Base-by-base conservation (phyloP, 345 rosid genomes). In the Citrus unshiu region DNA sequence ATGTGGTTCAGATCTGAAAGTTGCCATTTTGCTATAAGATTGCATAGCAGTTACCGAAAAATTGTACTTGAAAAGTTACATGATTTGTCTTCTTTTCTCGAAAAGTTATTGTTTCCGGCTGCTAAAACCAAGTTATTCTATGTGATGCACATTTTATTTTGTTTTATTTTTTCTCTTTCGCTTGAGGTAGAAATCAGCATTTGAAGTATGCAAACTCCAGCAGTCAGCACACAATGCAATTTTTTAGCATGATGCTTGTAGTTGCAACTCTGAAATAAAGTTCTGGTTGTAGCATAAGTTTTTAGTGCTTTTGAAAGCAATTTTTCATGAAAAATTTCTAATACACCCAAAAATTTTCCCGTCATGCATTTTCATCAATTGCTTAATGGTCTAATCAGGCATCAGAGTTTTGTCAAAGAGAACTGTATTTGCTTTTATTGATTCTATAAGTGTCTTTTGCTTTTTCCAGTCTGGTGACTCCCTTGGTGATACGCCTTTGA, bases 401-500 rank as follows among this genome's bases (percentile, higher is more conserved):
- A 35, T 79, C 72, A 16, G 43, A 40, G 19, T 67, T 40, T 68
- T 39, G 39, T 51, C 71, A 37, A 64, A 39, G 76, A 69, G 37
- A 65, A 35, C 76, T 16, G 37, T 10, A 59, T 9, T 6, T 70
- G 74, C 64, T 9, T 73, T 27, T 64, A 57, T 43, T 79, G 73
- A 83, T 70, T 81, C 37, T 32, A 43, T 22, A 14, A 40, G 54
- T 58, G 39, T 72, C 21, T 78, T 64, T 78, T 29, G 58, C 4
- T 40, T 70, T 70, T 27, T 78, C 80, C 90, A 95, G 97, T 90
- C 84, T 18, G 85, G 83, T 4, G 79, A 78, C 65, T 66, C 85
- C 49, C 63, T 77, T 83, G 90, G 86, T 81, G 87, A 79, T 77
- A 74, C 79, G 68, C 77, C 82, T 49, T 68, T 62, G 61, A 91